phyloP scores from a whole-genome alignment of 2,329 filamentous ascomycete genomes.

The Corinectria fuckeliana region DNA sequence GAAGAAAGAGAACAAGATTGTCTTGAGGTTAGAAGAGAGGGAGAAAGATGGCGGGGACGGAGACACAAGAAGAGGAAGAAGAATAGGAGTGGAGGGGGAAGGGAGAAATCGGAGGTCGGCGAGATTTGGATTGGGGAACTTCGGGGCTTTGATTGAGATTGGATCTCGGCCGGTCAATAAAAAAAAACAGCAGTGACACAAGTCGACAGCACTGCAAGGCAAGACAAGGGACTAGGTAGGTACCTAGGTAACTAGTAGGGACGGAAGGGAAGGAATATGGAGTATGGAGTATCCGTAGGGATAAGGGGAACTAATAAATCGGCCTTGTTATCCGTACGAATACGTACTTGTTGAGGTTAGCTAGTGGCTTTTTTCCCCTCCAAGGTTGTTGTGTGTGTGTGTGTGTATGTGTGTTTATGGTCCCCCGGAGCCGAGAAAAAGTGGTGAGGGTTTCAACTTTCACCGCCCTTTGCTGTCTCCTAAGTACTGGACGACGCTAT shows the following conservation, averaged over 20 bases:
- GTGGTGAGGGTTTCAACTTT: conserved; percentile 23
- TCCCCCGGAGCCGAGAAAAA: not conserved
- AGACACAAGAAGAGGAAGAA: conserved; percentile 21
- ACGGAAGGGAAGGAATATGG: not conserved
- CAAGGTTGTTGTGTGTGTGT: no score
- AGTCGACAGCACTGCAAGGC: not conserved
- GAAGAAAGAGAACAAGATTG: not conserved
- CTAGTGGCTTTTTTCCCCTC: not conserved
- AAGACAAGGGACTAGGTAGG: conserved; percentile 2
- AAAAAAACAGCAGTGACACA: conserved; percentile 22
- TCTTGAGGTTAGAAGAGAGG: conserved; percentile 14
- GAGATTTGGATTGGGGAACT: conserved; percentile 33
- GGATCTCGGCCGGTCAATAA: conserved; percentile 24
- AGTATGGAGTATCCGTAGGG: no score
- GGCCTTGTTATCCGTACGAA: no score
- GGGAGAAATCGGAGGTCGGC: conserved; percentile 27
- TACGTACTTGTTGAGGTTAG: not conserved
- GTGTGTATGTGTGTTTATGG: not conserved
- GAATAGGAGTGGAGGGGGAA: conserved; percentile 15
- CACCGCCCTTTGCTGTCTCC: conserved; percentile 35
- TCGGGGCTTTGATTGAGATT: conserved; percentile 28
- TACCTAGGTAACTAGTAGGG: conserved; percentile 6
- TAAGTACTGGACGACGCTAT: conserved; percentile 24
- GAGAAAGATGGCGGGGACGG: conserved; percentile 17
- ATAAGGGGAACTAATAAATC: not conserved